Conservation (phyloP, 148 eudicot genomes). For the Vaccinium macrocarpon region DNA sequence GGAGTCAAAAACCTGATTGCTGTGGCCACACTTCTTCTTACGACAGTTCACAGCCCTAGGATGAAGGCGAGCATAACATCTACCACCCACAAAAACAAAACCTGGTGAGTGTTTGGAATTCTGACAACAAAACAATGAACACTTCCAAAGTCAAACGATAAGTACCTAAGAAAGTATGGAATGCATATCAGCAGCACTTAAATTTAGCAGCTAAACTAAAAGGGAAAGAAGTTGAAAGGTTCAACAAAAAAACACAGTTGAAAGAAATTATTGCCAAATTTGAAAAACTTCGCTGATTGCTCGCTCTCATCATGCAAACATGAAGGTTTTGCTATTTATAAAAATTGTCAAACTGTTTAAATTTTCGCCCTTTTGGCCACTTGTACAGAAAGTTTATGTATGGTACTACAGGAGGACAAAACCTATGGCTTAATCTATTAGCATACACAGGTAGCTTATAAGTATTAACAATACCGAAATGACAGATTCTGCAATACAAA, state of each 20-base stretch:
- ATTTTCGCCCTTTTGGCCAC: background rate
- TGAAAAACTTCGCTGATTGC: too few species aligned
- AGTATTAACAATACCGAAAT: background rate
- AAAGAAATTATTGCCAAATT: background rate
- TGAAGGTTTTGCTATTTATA: background rate
- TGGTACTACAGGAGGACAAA: too few species aligned
- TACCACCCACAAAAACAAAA: conserved; percentile 9
- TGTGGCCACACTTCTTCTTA: conserved; percentile 54
- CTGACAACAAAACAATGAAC: background rate
- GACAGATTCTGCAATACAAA: background rate
- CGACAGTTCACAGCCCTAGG: conserved; percentile 44
- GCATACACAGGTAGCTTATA: background rate
- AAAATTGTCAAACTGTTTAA: background rate
- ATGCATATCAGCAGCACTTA: background rate
- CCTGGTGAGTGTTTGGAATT: background rate
- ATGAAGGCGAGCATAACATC: conserved; percentile 51
- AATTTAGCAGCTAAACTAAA: background rate
- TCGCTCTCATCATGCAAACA: too few species aligned
- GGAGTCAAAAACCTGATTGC: conserved; percentile 1
- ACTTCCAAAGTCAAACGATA: too few species aligned
- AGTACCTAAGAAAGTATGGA: too few species aligned
- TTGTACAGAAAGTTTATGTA: too few species aligned
- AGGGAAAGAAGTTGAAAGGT: background rate
- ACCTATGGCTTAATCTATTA: too few species aligned
- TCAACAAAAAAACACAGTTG: background rate